Percentiles rank a stretch among this genome's conserved stretches.
phyloP scores from a whole-genome alignment of 1,139 yeast species.

The Blastobotrys buckinghamii region DNA sequence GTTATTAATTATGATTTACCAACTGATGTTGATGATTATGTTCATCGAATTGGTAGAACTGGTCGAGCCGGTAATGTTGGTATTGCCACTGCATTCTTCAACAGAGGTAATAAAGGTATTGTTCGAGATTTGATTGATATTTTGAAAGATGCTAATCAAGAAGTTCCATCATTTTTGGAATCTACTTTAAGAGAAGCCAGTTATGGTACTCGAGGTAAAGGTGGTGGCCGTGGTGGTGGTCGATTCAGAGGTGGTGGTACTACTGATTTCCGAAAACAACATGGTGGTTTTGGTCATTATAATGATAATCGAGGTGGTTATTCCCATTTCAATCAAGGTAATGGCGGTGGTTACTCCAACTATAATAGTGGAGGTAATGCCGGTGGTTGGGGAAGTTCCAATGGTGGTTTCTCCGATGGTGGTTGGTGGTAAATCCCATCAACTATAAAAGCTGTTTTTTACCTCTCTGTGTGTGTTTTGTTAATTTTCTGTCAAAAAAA shows the following conservation, averaged over 20 bases:
- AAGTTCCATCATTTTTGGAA: conserved; percentile 82
- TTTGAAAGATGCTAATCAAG: conserved; percentile 94
- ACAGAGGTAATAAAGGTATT: conserved; percentile 88
- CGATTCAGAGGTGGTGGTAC: conserved; percentile 40
- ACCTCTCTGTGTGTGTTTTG: no score
- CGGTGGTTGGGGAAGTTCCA: conserved; percentile 26
- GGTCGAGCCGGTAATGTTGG: conserved; percentile 99
- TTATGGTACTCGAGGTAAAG: no score
- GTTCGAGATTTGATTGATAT: conserved; percentile 84
- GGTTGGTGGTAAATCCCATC: conserved; percentile 14
- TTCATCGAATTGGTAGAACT: conserved; percentile 99
- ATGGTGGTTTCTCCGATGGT: conserved; percentile 9
- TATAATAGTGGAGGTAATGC: conserved; percentile 32
- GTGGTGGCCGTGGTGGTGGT: conserved; percentile 53
- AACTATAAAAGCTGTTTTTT: no score
- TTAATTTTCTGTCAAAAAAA: no score
- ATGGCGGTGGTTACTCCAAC: conserved; percentile 31
- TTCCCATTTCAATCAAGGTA: conserved; percentile 24
- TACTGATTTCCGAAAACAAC: conserved; percentile 37
- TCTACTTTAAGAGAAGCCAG: conserved; percentile 75
- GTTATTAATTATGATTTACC: conserved; percentile 97
- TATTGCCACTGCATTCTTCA: conserved; percentile 96
- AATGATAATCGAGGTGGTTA: conserved; percentile 30
- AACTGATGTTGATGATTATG: conserved; percentile 95
- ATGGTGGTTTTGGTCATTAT: conserved; percentile 23